phyloP scores from a whole-genome alignment of 805 yeast genomes.

The Ogataea wickerhamii region DNA sequence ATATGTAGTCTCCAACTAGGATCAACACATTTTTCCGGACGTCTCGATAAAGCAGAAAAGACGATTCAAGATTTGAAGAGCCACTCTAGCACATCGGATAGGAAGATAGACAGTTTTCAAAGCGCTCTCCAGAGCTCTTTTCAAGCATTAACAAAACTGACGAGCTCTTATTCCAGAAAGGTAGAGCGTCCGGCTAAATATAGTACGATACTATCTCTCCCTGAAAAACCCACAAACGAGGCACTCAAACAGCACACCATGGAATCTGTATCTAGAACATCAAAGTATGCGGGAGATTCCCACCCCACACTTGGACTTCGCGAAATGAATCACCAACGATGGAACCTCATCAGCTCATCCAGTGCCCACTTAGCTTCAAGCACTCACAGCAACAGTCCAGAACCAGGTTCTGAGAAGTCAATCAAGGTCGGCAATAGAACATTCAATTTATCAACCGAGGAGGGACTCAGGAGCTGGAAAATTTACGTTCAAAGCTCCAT shows the following conservation, averaged over 20 bases:
- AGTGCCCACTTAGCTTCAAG: background rate
- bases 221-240: background rate
- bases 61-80: conserved; percentile 3
- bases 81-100: conserved; percentile 2
- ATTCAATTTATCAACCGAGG: conserved; percentile 31
- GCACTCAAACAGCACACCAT: background rate
- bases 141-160: conserved; percentile 1
- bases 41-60: conserved; percentile 6
- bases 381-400: conserved; percentile 1
- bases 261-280: background rate
- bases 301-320: background rate
- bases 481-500: conserved; percentile 19
- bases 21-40: conserved; percentile 11
- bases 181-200: background rate
- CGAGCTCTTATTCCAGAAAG: background rate
- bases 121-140: conserved; percentile 4
- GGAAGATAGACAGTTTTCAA: conserved; percentile 6
- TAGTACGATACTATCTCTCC: background rate
- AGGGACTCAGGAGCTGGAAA: conserved; percentile 30
- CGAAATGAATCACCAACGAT: background rate
- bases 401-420: conserved; percentile 9
- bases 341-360: background rate
- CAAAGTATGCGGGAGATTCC: background rate
- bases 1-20: conserved; percentile 16
- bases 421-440: conserved; percentile 17